phyloP scores from a whole-genome alignment of 2,329 filamentous ascomycete genomes.

The Alternaria arborescens region DNA sequence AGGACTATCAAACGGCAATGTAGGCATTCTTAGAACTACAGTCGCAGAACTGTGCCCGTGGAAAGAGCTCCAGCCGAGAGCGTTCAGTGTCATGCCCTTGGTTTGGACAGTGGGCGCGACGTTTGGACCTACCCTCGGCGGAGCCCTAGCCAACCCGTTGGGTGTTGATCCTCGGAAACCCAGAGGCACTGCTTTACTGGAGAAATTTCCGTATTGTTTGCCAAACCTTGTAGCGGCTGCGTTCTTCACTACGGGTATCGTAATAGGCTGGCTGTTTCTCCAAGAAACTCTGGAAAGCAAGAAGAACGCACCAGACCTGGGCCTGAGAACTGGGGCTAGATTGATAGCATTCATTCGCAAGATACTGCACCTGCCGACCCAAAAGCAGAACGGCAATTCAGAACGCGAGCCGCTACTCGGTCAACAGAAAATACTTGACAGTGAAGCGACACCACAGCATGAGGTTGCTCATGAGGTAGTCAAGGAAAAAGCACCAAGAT shows the following conservation, averaged over 20 bases:
- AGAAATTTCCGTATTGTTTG: conserved; percentile 79
- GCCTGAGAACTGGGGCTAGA: conserved; percentile 74
- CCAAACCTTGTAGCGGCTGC: conserved; percentile 81
- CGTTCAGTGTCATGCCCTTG: conserved; percentile 93
- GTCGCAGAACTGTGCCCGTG: conserved; percentile 93
- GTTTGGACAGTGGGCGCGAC: conserved; percentile 89
- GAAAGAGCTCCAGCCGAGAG: conserved; percentile 82
- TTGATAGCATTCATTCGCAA: conserved; percentile 55
- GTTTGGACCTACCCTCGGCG: conserved; percentile 85
- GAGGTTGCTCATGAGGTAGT: conserved; percentile 3
- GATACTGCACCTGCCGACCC: conserved; percentile 23
- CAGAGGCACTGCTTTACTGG: conserved; percentile 69
- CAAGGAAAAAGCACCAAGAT: conserved; percentile 42
- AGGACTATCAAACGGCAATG: conserved; percentile 86
- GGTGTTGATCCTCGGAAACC: conserved; percentile 77
- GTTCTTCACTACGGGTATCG: conserved; percentile 81
- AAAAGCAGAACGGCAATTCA: conserved; percentile 10
- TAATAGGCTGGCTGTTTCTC: conserved; percentile 79
- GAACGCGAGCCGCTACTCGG: conserved; percentile 46
- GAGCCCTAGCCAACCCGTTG: conserved; percentile 82
- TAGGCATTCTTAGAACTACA: conserved; percentile 85
- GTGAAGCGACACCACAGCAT: conserved; percentile 21
- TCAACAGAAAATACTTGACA: conserved; percentile 29
- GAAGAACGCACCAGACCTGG: conserved; percentile 75
- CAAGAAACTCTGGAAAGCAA: conserved; percentile 83